Evolutionary conservation across 2,329 filamentous ascomycete genomes (phyloP), one percentile per base, ranked within the genome.

Genomic region (Aspergillus awamori): DNA sequence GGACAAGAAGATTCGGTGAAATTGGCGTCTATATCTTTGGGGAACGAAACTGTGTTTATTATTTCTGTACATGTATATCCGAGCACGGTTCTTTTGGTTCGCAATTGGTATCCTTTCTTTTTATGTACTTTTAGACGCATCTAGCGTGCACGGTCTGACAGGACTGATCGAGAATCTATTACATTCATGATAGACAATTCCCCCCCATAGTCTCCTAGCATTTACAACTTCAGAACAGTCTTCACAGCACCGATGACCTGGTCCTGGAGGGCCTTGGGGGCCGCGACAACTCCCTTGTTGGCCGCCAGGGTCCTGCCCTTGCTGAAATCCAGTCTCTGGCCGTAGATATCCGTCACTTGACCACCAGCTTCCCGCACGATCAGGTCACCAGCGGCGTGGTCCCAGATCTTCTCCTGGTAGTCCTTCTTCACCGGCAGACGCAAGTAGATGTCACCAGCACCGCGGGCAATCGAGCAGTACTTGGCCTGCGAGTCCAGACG

Each of bases 361-460:
- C 95, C 96, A 55, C 95, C 95, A 2, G 95, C 93, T 80, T 99
- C 96, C 60, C 93, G 85, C 43, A 98, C 95, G 67, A 99, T 93
- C 61, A 99, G 80, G 71, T 97, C 93, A 43, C 95, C 95, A 11
- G 94, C 95, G 17, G 95, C 95, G 77, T 99, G 95, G 75, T 99
- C 95, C 95, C 95, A 99, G 69, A 99, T 99, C 86, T 99, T 99
- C 84, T 99, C 95, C 76, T 96, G 88, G 80, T 99, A 99, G 57
- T 89, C 89, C 69, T 89, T 90, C 75, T 87, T 90, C 28, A 92
- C 89, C 3, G 95, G 95, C 61, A 99, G 81, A 57, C 96, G 87
- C 60, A 99, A 85, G 80, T 99, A 99, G 67, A 99, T 89, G 74
- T 99, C 95, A 53, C 93, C 95, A 5, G 93, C 93, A 49, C 95